These are phyloP conservation scores for Singerocomus inundabilis DNA, from an alignment of 1,284 basidiomycete species.

Conservation along the genomic window DNA sequence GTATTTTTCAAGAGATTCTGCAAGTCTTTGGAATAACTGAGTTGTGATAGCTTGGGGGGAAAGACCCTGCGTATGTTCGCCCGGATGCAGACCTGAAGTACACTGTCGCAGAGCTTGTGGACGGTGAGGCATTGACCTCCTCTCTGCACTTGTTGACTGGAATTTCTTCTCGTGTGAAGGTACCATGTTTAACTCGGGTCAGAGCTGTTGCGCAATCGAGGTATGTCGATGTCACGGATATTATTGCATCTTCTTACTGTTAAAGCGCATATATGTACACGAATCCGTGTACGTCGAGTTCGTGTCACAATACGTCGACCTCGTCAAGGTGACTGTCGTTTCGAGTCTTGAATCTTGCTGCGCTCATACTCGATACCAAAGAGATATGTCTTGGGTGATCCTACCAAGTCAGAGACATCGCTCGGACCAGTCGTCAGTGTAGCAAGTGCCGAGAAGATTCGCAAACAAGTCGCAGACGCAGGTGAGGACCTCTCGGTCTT, in stretches of 20 bases:
- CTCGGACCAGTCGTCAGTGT: conserved; percentile 91
- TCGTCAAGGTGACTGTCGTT: conserved; percentile 57
- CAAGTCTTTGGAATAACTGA: conserved; percentile 1
- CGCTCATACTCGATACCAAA: conserved; percentile 23
- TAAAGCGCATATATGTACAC: conserved; percentile 91
- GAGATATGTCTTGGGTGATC: conserved; percentile 86
- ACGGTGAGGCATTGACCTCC: conserved; percentile 47
- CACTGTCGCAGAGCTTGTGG: conserved; percentile 83
- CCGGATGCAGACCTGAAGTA: conserved; percentile 83
- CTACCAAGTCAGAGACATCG: conserved; percentile 68
- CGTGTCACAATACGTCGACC: conserved; percentile 70
- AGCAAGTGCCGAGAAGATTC: conserved; percentile 79
- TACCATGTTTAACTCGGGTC: conserved; percentile 94
- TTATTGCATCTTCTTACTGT: not conserved
- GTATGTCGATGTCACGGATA: conserved; percentile 36
- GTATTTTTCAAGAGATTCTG: conserved; percentile 35
- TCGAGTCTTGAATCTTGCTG: not conserved
- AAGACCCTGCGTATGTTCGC: conserved; percentile 94
- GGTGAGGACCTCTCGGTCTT: conserved; percentile 38
- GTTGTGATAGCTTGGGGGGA: conserved; percentile 80
- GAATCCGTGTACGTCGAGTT: conserved; percentile 81
- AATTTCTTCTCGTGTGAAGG: conserved; percentile 41
- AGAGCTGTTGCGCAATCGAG: conserved; percentile 87
- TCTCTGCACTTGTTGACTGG: not conserved
- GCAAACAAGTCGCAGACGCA: conserved; percentile 84